Evolutionary conservation across 176 grass and related monocot genomes (phyloP).

Genomic region (Pontederia crassipes): DNA sequence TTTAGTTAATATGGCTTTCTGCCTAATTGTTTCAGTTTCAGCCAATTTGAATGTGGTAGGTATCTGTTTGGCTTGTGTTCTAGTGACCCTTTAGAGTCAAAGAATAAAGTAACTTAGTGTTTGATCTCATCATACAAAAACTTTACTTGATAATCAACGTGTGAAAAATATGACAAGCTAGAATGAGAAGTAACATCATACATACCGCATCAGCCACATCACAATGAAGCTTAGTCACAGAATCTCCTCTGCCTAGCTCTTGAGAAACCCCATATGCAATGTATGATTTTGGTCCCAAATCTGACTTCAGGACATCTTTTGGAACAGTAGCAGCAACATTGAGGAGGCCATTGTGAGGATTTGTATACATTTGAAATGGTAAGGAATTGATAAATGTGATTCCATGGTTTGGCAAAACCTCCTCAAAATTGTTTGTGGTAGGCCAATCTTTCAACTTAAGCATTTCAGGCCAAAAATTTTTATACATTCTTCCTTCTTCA

Average conservation of each 20-base stretch:
- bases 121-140: too few species aligned
- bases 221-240: constrained; percentile 75
- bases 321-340: constrained; percentile 58
- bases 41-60: too few species aligned
- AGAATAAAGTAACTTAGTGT: too few species aligned
- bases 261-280: constrained; percentile 69
- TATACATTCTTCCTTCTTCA: constrained; percentile 35
- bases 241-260: constrained; percentile 79
- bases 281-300: constrained; percentile 88
- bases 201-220: constrained; percentile 80
- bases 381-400: constrained; percentile 39
- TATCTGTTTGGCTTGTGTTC: too few species aligned
- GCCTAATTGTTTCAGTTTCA: too few species aligned
- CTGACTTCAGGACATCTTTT: constrained; percentile 39
- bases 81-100: too few species aligned
- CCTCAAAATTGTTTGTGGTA: constrained; percentile 58
- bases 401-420: constrained; percentile 62
- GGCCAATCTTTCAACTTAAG: constrained; percentile 91
- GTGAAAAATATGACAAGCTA: too few species aligned
- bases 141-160: too few species aligned
- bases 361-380: constrained; percentile 70
- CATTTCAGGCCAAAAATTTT: constrained; percentile 58
- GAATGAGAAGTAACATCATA: background rate
- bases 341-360: constrained; percentile 44
- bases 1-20: too few species aligned